A percentile compares a stretch with the other conserved stretches of the same genome.
Conservation (phyloP, 192 early-diverging fungal genomes). For the Linnemannia zychae region DNA sequence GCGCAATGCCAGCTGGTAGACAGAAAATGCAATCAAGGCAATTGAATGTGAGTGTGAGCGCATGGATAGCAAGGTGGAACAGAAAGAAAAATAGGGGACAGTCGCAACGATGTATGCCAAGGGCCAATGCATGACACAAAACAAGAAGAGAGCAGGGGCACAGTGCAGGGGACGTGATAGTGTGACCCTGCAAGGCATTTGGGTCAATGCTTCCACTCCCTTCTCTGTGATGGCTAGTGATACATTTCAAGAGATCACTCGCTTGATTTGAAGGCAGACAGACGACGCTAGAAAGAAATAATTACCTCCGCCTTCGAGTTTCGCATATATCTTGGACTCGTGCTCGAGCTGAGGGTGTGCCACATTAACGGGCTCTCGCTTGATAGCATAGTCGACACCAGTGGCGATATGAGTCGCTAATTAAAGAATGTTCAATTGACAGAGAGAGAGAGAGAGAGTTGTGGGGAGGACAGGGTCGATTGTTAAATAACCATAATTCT, state of each 20-base stretch:
- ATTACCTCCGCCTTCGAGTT: constrained; percentile 63
- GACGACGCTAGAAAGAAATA: not conserved
- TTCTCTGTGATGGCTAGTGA: not conserved
- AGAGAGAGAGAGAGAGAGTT: constrained; percentile 1
- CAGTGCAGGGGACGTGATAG: not conserved
- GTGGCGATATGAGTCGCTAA: constrained; percentile 62
- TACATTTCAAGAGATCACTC: not conserved
- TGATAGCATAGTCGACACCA: constrained; percentile 64
- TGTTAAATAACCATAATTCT: constrained; percentile 1
- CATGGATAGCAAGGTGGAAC: not conserved
- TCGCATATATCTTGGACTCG: constrained; percentile 62
- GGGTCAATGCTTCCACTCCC: not conserved
- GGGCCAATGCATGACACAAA: not conserved
- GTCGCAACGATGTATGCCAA: not conserved
- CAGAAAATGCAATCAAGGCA: not conserved
- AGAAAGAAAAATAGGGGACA: constrained; percentile 33
- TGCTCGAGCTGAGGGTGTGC: constrained; percentile 63
- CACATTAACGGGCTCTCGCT: constrained; percentile 59
- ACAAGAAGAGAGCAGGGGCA: not conserved
- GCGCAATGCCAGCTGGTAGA: constrained; percentile 62
- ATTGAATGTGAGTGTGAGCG: not conserved
- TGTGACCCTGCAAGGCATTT: not conserved
- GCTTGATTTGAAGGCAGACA: not conserved
- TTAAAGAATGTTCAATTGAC: not conserved
- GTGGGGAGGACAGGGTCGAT: not conserved